Conservation (phyloP, 371 early-diverging fungal genomes). For the Coemansia sp. region DNA sequence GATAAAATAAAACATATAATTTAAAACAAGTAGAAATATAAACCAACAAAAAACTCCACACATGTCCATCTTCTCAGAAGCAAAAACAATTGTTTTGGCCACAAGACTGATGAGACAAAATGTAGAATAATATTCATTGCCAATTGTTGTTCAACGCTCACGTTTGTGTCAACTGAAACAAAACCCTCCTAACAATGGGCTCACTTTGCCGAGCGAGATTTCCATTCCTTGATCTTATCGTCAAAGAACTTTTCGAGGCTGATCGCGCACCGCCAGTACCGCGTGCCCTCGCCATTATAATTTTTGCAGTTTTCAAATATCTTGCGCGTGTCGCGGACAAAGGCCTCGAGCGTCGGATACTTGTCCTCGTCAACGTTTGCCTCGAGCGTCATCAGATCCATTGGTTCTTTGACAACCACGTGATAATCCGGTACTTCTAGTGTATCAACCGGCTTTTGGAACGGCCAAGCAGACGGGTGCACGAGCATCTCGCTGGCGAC, state of each 20-base stretch:
- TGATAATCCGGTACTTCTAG: constrained; percentile 97
- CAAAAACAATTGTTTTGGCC: background rate
- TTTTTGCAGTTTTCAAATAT: constrained; percentile 85
- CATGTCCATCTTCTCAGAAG: background rate
- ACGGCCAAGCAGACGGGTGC: constrained; percentile 94
- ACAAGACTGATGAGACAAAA: background rate
- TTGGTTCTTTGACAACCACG: constrained; percentile 95
- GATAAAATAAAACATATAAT: background rate
- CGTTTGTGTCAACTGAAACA: background rate
- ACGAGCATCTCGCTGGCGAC: constrained; percentile 76
- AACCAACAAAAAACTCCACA: no score
- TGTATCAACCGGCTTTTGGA: constrained; percentile 92
- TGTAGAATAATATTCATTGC: background rate
- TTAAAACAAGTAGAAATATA: background rate
- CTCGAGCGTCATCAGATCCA: constrained; percentile 89
- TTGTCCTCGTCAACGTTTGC: constrained; percentile 71
- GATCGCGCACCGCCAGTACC: constrained; percentile 79
- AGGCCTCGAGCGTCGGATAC: constrained; percentile 73
- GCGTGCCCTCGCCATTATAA: constrained; percentile 80
- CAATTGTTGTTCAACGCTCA: background rate
- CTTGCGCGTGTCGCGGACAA: constrained; percentile 73
- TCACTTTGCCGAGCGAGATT: constrained; percentile 31
- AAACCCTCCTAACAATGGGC: background rate
- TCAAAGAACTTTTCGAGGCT: constrained; percentile 72
- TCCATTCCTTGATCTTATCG: constrained; percentile 56